Evolutionary conservation across 2,329 filamentous ascomycete species (phyloP).

Genomic region (Aspergillus tubingensis): DNA sequence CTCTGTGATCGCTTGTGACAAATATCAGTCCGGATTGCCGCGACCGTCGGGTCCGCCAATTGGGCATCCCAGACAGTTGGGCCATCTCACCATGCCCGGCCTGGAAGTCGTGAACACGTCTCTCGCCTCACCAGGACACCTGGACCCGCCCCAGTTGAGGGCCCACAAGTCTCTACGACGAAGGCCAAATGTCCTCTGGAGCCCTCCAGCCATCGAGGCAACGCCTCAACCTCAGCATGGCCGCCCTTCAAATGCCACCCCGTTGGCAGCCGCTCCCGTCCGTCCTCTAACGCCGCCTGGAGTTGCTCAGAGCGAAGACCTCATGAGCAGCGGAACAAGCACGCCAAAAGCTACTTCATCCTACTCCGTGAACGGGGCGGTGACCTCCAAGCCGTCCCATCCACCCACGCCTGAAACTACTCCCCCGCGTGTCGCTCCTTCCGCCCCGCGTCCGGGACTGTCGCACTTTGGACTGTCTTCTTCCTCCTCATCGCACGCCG

Average conservation of each 20-base stretch:
- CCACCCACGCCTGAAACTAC: slow-evolving; percentile 76
- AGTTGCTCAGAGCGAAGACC: slow-evolving; percentile 26
- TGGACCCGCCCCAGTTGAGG: slow-evolving; percentile 37
- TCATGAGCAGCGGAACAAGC: slow-evolving; percentile 21
- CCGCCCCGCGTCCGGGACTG: slow-evolving; percentile 38
- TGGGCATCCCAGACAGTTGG: slow-evolving; percentile 16
- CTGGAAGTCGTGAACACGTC: slow-evolving; percentile 31
- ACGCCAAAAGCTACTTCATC: slow-evolving; percentile 29
- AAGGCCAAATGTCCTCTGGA: slow-evolving; percentile 32
- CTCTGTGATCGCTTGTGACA: slow-evolving; percentile 14
- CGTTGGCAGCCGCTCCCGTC: slow-evolving; percentile 29
- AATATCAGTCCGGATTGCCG: not conserved
- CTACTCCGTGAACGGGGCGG: slow-evolving; percentile 29
- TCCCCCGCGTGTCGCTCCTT: slow-evolving; percentile 58
- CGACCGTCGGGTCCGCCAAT: slow-evolving; percentile 1
- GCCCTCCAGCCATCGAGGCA: slow-evolving; percentile 26
- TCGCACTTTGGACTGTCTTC: slow-evolving; percentile 59
- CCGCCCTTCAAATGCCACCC: slow-evolving; percentile 23
- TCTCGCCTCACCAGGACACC: slow-evolving; percentile 27
- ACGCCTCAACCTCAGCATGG: slow-evolving; percentile 28
- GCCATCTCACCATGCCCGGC: slow-evolving; percentile 33
- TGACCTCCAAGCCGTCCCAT: slow-evolving; percentile 66
- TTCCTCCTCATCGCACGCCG: slow-evolving; percentile 59
- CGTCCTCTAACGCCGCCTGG: slow-evolving; percentile 44
- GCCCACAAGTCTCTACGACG: slow-evolving; percentile 46